Conservation (phyloP, 202 grass and related monocot genomes). For the Schoenoplectus tabernaemontani region DNA sequence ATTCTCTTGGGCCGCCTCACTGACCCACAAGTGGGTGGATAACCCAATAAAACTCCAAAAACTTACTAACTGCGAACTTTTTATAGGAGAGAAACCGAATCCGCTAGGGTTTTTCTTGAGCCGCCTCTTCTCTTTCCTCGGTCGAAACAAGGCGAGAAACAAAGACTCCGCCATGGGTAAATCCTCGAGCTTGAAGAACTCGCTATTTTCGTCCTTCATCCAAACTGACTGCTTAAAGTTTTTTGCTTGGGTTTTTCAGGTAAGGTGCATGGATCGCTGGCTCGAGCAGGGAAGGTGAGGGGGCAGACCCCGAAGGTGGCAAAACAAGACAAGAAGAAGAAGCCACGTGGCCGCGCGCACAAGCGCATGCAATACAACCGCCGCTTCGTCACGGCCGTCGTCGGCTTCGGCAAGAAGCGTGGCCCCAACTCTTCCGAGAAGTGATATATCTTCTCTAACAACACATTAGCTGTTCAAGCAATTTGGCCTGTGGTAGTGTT, state of each 20-base stretch:
- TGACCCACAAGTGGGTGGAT: not conserved
- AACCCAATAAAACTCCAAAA: not conserved
- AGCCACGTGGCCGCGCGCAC: conserved; percentile 59
- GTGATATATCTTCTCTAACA: conserved; percentile 8
- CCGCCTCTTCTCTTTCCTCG: not conserved
- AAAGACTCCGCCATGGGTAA: not conserved
- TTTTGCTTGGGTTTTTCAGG: conserved; percentile 21
- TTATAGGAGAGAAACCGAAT: not conserved
- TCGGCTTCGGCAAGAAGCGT: conserved; percentile 83
- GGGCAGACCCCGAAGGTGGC: too few relatives aligned
- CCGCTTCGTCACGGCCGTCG: conserved; percentile 73
- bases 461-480: conserved; percentile 16
- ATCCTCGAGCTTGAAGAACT: not conserved
- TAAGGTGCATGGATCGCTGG: conserved; percentile 74
- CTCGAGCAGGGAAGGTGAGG: conserved; percentile 62
- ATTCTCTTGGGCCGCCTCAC: not conserved
- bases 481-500: conserved; percentile 21
- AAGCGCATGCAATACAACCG: conserved; percentile 84
- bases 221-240: not conserved
- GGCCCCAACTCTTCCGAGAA: conserved; percentile 82
- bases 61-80: not conserved
- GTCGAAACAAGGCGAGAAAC: not conserved
- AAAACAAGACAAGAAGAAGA: conserved; percentile 93
- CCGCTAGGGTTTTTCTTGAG: not conserved
- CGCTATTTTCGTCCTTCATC: not conserved